Evolutionary conservation across 805 yeast species (phyloP).

Genomic region (Osmozyma mogii): DNA sequence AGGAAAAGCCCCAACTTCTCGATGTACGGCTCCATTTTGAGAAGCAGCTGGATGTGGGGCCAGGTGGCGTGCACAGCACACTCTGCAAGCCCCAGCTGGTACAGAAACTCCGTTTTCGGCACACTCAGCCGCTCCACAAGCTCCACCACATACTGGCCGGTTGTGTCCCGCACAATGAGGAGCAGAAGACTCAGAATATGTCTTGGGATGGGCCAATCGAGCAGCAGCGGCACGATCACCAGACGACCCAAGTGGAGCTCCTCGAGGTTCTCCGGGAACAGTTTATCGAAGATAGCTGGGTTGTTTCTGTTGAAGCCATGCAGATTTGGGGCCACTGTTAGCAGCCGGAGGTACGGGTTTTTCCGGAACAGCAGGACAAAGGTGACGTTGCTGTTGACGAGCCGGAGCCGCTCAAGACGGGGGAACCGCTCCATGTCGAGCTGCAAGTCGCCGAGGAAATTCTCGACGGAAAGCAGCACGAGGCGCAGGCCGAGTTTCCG

Average conservation of each 20-base stretch:
- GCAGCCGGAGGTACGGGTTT: slow-evolving; percentile 1
- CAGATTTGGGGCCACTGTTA: slow-evolving; percentile 11
- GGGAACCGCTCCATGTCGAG: slow-evolving; percentile 8
- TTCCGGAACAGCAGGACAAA: slow-evolving; percentile 4
- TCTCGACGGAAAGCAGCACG: slow-evolving; percentile 5
- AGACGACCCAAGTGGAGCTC: slow-evolving; percentile 9
- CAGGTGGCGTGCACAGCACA: slow-evolving; percentile 1
- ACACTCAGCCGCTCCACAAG: background rate
- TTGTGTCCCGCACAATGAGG: slow-evolving; percentile 1
- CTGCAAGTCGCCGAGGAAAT: slow-evolving; percentile 8
- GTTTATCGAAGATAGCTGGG: slow-evolving; percentile 4
- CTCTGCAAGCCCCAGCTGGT: slow-evolving; percentile 1
- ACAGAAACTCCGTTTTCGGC: background rate
- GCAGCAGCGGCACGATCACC: background rate
- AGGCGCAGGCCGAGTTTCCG: background rate
- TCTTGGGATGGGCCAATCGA: background rate
- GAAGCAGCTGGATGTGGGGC: background rate
- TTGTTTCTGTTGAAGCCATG: slow-evolving; percentile 9
- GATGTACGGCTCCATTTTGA: background rate
- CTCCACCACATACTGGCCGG: background rate
- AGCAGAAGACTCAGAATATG: background rate
- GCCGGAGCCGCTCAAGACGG: slow-evolving; percentile 11
- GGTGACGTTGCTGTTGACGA: slow-evolving; percentile 10
- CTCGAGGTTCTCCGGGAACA: slow-evolving; percentile 9
- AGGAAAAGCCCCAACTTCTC: slow-evolving; percentile 1